Conservation (phyloP, 1,284 basidiomycete species). For the Bondarzewia mesenterica region DNA sequence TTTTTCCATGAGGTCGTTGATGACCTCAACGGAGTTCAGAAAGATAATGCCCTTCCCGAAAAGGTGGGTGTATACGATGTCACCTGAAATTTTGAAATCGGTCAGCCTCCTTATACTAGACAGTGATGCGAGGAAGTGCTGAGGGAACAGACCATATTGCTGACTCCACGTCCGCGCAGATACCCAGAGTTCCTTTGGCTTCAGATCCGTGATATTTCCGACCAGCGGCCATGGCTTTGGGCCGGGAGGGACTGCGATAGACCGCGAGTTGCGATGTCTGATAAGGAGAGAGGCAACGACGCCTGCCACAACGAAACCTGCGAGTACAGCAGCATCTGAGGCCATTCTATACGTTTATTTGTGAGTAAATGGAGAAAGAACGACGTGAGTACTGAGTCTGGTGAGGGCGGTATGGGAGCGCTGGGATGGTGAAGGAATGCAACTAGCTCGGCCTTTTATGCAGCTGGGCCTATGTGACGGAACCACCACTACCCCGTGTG, state of each 20-base stretch:
- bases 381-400: too few species aligned
- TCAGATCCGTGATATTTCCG: not conserved
- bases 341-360: too few species aligned
- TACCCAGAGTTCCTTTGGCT: not conserved
- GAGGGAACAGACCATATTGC: not conserved
- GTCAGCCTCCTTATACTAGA: not conserved
- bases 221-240: not conserved
- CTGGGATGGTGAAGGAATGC: too few species aligned
- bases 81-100: not conserved
- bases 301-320: not conserved
- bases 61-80: not conserved
- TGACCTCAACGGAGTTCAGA: not conserved
- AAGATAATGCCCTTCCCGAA: constrained; percentile 1
- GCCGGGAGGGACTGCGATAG: not conserved
- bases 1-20: not conserved
- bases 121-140: not conserved
- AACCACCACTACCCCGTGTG: too few species aligned
- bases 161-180: not conserved
- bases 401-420: too few species aligned
- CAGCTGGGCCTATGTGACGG: too few species aligned
- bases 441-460: too few species aligned
- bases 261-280: not conserved
- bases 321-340: not conserved
- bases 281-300: not conserved
- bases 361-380: too few species aligned